phyloP scores from a whole-genome alignment of 2,329 filamentous ascomycete species.

The Aurifilum marmelostoma region DNA sequence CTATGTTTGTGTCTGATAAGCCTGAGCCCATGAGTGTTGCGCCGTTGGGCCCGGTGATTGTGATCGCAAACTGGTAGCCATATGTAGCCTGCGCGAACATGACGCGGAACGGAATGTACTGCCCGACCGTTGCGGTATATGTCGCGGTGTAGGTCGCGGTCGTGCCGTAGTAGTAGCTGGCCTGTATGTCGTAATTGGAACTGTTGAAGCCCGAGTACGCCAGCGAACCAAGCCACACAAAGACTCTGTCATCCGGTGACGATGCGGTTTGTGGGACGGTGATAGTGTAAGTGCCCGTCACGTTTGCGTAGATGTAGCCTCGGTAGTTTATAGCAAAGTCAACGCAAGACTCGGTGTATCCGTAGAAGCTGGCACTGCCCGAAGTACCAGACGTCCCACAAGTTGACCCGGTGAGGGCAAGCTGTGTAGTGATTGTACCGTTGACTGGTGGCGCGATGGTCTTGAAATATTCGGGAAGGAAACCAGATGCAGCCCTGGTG shows the following conservation, averaged over 20 bases:
- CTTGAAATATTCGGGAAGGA: not conserved
- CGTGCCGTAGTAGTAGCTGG: not conserved
- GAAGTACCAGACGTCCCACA: not conserved
- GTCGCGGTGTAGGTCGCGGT: not conserved
- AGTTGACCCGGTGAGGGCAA: not conserved
- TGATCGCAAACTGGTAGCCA: not conserved
- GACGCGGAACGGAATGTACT: constrained; percentile 8
- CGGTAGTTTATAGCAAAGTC: constrained; percentile 12
- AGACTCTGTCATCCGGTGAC: constrained; percentile 4
- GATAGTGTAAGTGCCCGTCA: not conserved
- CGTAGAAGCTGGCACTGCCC: not conserved
- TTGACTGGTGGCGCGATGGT: not conserved
- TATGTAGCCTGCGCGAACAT: constrained; percentile 7
- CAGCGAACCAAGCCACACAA: constrained; percentile 5
- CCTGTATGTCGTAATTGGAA: constrained; percentile 5
- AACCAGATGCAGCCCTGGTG: not conserved
- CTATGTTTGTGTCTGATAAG: not conserved
- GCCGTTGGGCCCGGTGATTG: constrained; percentile 7
- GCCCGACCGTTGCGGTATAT: not conserved
- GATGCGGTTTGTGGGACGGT: not conserved
- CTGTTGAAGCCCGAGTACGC: constrained; percentile 6
- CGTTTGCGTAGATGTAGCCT: constrained; percentile 12
- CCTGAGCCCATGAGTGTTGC: not conserved
- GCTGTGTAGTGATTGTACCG: not conserved
- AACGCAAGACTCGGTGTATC: not conserved